A percentile compares a stretch with the other conserved stretches of the same genome.
phyloP scores from a whole-genome alignment of 139 green algal genomes.

The Micractinium sp. region DNA sequence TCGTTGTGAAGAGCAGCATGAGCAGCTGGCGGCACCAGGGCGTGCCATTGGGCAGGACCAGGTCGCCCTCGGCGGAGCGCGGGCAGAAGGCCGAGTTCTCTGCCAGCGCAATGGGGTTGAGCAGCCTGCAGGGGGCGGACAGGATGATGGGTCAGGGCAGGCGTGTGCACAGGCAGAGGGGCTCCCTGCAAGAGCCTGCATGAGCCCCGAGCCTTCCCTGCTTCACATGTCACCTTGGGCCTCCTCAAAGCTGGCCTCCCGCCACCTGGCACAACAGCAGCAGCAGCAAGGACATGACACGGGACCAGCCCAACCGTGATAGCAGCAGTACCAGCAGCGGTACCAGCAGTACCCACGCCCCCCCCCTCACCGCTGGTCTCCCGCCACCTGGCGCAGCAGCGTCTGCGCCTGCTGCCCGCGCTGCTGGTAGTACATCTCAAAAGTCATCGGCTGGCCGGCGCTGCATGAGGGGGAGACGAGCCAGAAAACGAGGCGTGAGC shows the following conservation, averaged over 20 bases:
- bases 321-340: background rate
- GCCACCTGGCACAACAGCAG: background rate
- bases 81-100: slow-evolving; percentile 78
- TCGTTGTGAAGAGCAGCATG: slow-evolving; percentile 77
- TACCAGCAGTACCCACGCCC: no score
- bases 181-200: no score
- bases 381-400: slow-evolving; percentile 40
- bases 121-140: slow-evolving; percentile 50
- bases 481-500: background rate
- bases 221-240: no score
- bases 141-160: background rate
- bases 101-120: slow-evolving; percentile 76
- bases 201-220: no score
- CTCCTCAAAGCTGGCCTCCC: background rate
- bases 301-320: background rate
- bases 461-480: background rate
- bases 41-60: slow-evolving; percentile 76
- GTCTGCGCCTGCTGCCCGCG: slow-evolving; percentile 74
- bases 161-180: no score
- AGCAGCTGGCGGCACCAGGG: slow-evolving; percentile 79
- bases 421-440: slow-evolving; percentile 77
- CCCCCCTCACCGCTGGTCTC: slow-evolving; percentile 33
- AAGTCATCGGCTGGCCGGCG: slow-evolving; percentile 55
- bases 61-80: slow-evolving; percentile 65
- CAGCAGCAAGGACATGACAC: background rate